Base-by-base conservation (phyloP, 176 grass and related monocot species). In the Urochloa ruziziensis region DNA sequence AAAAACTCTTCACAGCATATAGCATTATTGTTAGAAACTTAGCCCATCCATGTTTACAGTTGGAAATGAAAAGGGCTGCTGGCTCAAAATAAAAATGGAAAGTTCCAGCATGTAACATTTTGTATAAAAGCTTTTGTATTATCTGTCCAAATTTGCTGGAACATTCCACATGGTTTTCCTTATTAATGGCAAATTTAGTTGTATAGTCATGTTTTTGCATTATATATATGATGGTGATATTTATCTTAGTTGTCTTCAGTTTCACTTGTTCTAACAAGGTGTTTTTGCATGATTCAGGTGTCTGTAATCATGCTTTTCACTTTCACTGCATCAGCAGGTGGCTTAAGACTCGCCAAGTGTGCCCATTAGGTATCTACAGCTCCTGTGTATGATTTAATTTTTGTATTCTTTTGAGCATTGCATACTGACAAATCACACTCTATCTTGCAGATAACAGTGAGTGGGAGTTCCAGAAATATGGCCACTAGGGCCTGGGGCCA, bases 341-440 rank as follows among this genome's bases (percentile, higher is more conserved):
- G 97, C 93, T 99, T 62, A 99, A 99, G 81, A 99, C 97, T 85
- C 97, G 97, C 67, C 97, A 99, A 99, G 97, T 99, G 70, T 99
- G 97, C 78, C 97, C 97, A 62, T 81, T 99, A 82, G 97, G 97
- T 99, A 91, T 34, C 18, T 29, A 35, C 64, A 80, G 2, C 54
- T 78, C 3, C 42, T 70, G 4, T 48, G 1, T 66, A 65, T 77
- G 61, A 56, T 62, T 35, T 82, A 0, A n/a, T 52, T 2, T 13
- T 46, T 40, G 83, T 10, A 19, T 24, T 53, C 24, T 83, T 35
- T 53, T 51, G 43, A n/a, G 15, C 60, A 46, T 34, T 78, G 33
- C 53, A 24, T 75, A 17, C 70, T 76, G 58, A 85, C 43, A 32
- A 25, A 29, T 11, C 33, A n/a, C 30, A 53, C n/a, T 64, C n/a